Percentiles rank a stretch among this genome's conserved stretches.
Conservation (phyloP, 2,329 filamentous ascomycete genomes). For the Piedraia hortae region DNA sequence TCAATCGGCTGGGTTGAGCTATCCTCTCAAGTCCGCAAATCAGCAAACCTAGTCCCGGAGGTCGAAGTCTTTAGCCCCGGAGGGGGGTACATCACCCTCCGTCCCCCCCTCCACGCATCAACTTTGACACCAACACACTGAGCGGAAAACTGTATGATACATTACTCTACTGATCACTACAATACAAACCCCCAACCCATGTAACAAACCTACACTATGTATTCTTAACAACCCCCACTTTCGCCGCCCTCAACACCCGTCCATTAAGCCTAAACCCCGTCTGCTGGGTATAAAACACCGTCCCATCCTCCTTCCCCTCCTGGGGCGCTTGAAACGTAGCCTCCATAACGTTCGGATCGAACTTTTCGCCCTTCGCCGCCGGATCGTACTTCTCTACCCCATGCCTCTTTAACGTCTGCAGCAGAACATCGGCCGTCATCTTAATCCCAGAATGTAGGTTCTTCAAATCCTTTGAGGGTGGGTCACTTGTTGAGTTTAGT, state of each 20-base stretch:
- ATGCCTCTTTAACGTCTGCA: slow-evolving; percentile 76
- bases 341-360: slow-evolving; percentile 91
- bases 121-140: too few species aligned
- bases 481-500: slow-evolving; percentile 26
- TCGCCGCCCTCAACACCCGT: slow-evolving; percentile 60
- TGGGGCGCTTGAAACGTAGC: slow-evolving; percentile 82
- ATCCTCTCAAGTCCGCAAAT: slow-evolving; percentile 43
- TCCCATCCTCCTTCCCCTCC: slow-evolving; percentile 66
- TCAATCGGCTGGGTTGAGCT: slow-evolving; percentile 86
- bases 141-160: too few species aligned
- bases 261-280: slow-evolving; percentile 93
- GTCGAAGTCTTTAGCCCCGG: slow-evolving; percentile 69
- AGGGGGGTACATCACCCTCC: slow-evolving; percentile 46
- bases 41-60: slow-evolving; percentile 20
- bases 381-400: slow-evolving; percentile 77
- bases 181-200: too few species aligned
- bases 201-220: too few species aligned
- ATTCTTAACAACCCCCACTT: slow-evolving; percentile 92
- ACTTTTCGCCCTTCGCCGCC: slow-evolving; percentile 27
- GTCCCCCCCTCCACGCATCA: too few species aligned
- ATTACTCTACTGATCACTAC: too few species aligned
- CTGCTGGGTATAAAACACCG: slow-evolving; percentile 74
- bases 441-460: slow-evolving; percentile 70
- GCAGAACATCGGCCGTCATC: slow-evolving; percentile 79
- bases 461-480: slow-evolving; percentile 41